Conservation (phyloP, 148 eudicot genomes). For the Rhododendron molle region DNA sequence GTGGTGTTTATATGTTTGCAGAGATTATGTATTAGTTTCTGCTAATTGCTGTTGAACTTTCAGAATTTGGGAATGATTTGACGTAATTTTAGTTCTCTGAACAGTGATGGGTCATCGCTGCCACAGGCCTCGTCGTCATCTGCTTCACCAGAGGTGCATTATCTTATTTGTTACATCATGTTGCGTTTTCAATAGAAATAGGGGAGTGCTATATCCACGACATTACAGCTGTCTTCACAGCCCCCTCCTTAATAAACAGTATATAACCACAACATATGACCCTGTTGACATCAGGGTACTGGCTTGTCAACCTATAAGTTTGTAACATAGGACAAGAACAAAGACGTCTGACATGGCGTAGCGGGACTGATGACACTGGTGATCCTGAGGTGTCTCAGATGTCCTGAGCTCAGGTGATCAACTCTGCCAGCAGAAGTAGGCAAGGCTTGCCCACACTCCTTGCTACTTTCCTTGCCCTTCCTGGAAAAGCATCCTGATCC, state of each 20-base stretch:
- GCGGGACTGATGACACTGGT: neutral
- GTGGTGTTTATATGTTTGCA: neutral
- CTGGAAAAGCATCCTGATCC: neutral
- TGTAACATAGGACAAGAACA: neutral
- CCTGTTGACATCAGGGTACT: neutral
- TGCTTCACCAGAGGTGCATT: constrained; percentile 26
- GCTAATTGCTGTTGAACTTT: neutral
- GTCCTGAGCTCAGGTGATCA: neutral
- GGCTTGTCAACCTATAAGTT: neutral
- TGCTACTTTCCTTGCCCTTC: neutral
- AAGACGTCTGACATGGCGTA: neutral
- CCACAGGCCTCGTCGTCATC: constrained; percentile 28
- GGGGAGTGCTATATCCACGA: neutral
- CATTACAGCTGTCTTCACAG: neutral
- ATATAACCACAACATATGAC: neutral
- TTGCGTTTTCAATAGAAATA: neutral
- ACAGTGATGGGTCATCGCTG: constrained; percentile 22
- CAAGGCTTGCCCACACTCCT: neutral
- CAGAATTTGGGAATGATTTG: neutral
- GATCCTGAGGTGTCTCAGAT: neutral
- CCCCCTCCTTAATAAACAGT: neutral
- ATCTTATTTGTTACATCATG: neutral
- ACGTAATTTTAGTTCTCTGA: neutral
- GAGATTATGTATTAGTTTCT: neutral
- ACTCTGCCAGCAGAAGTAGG: neutral